phyloP scores from a whole-genome alignment of 352 stramenopile species.

The Globisporangium polare region DNA sequence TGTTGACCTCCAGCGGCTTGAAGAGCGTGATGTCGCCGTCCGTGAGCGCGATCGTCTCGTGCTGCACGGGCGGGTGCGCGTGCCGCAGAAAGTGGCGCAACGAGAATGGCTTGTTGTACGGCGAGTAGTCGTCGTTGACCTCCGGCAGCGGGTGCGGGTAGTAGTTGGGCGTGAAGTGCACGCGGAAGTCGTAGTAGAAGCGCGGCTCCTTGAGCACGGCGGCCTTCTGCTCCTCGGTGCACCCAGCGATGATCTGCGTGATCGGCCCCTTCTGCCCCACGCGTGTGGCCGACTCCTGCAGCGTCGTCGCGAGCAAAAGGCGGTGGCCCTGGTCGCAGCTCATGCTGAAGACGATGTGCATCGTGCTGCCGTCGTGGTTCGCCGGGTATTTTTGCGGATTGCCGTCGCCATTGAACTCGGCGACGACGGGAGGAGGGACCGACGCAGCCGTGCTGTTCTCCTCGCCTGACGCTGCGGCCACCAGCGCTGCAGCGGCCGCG shows the following conservation, averaged over 20 bases:
- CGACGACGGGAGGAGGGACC: neutral
- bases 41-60: constrained; percentile 22
- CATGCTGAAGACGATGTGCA: constrained; percentile 28
- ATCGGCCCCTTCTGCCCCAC: constrained; percentile 24
- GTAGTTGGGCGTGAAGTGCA: constrained; percentile 24
- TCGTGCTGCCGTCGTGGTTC: constrained; percentile 12
- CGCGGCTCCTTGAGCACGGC: constrained; percentile 11
- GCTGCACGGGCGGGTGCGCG: constrained; percentile 19
- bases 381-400: constrained; percentile 1
- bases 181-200: constrained; percentile 26
- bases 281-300: constrained; percentile 21
- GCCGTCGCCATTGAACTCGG: neutral
- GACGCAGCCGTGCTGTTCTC: neutral
- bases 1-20: constrained; percentile 20
- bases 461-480: neutral
- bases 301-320: constrained; percentile 14
- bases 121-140: constrained; percentile 19
- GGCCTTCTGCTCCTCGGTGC: constrained; percentile 10
- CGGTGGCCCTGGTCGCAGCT: constrained; percentile 23
- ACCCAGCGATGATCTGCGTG: constrained; percentile 28
- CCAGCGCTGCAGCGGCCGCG: neutral
- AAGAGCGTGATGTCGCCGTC: constrained; percentile 19
- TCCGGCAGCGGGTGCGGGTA: constrained; percentile 15
- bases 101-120: constrained; percentile 27
- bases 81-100: constrained; percentile 25